These are phyloP conservation scores for Inga leiocalycina DNA, from an alignment of 306 rosid species.

Conservation along the genomic window DNA sequence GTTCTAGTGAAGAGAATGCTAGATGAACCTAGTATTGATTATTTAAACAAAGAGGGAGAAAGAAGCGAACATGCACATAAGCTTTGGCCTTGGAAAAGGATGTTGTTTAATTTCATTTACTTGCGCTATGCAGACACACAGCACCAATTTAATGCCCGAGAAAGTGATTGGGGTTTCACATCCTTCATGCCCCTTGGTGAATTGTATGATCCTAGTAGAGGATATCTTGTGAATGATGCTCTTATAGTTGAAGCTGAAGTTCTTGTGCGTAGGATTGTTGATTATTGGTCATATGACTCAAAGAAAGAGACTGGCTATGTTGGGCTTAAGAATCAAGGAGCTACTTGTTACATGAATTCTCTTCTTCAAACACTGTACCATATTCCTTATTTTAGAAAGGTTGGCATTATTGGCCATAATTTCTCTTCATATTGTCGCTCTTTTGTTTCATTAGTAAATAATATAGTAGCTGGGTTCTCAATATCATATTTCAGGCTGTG, in stretches of 20 bases:
- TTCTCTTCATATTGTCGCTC: conserved; percentile 16
- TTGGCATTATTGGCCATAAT: conserved; percentile 26
- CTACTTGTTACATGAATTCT: conserved; percentile 92
- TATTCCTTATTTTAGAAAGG: conserved; percentile 91
- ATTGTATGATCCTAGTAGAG: conserved; percentile 77
- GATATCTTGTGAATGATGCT: conserved; percentile 78
- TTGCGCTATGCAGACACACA: conserved; percentile 70
- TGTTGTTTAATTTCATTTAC: conserved; percentile 37
- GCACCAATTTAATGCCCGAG: conserved; percentile 86
- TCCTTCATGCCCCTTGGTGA: conserved; percentile 92
- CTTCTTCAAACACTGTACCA: conserved; percentile 87
- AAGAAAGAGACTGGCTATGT: conserved; percentile 93
- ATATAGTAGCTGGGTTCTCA: conserved; percentile 30
- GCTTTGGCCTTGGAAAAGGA: conserved; percentile 23
- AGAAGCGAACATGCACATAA: conserved; percentile 3
- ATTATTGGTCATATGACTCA: conserved; percentile 86
- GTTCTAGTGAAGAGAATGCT: conserved; percentile 1
- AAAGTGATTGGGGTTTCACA: conserved; percentile 97
- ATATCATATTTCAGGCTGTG: conserved; percentile 73
- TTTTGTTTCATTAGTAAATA: conserved; percentile 33
- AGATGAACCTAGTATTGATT: conserved; percentile 13
- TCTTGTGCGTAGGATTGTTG: conserved; percentile 79
- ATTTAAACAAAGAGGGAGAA: conserved; percentile 1
- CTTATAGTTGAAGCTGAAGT: conserved; percentile 83
- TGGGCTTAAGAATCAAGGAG: conserved; percentile 94